Evolutionary conservation across 345 rosid species (phyloP).

Genomic region (Geranium brycei): DNA sequence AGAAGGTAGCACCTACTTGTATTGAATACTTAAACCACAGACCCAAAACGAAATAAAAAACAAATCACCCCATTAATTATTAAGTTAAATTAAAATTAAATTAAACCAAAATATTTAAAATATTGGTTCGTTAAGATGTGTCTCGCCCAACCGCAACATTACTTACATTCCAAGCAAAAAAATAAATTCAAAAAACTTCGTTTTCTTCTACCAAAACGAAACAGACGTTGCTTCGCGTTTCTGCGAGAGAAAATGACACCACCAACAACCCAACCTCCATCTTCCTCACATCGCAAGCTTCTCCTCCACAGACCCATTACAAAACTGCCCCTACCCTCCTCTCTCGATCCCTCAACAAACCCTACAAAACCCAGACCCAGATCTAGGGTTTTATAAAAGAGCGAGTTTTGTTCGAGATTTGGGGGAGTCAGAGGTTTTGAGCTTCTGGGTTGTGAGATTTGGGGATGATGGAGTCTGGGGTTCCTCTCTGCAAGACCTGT

Average conservation of each 20-base stretch:
- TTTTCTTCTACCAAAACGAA: neutral
- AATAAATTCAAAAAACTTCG: neutral
- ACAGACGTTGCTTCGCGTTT: neutral
- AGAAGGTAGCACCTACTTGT: neutral
- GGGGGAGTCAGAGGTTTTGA: slow-evolving; percentile 3
- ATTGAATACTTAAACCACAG: no score
- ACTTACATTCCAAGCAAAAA: neutral
- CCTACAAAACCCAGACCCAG: no score
- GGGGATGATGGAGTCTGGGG: slow-evolving; percentile 72
- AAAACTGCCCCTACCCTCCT: neutral
- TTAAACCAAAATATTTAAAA: no score
- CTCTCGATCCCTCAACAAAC: neutral
- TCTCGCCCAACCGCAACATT: neutral
- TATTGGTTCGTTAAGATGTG: neutral
- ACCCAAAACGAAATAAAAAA: no score
- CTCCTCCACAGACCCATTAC: neutral
- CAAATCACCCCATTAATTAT: no score
- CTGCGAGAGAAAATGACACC: neutral
- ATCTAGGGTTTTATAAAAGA: neutral
- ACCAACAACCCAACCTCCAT: neutral
- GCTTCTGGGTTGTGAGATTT: neutral
- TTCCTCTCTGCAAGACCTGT: slow-evolving; percentile 68
- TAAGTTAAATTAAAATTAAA: no score
- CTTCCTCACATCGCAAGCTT: neutral
- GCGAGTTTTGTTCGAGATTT: neutral